Evolutionary conservation across 805 yeast species (phyloP).

Genomic region (Pichia manshurica): DNA sequence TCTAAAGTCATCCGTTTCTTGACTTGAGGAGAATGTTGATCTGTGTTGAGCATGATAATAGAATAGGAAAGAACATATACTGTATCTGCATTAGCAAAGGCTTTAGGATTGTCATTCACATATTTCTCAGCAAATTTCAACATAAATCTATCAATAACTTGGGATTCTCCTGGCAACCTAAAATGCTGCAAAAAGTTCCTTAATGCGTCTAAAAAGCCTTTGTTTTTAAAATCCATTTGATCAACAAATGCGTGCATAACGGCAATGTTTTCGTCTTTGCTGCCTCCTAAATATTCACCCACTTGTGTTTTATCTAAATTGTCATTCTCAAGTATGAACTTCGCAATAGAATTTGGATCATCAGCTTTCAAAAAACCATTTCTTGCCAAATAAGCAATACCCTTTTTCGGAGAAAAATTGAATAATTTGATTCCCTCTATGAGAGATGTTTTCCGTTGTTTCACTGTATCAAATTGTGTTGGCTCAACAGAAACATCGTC

Average conservation of each 20-base stretch:
- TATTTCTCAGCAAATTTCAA: constrained; percentile 93
- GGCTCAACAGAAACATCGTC: constrained; percentile 57
- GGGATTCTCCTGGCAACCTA: constrained; percentile 97
- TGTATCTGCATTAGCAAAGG: constrained; percentile 87
- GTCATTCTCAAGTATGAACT: constrained; percentile 58
- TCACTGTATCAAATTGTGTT: constrained; percentile 76
- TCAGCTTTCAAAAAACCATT: constrained; percentile 58
- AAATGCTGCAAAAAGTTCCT: constrained; percentile 80
- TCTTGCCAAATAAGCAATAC: constrained; percentile 55
- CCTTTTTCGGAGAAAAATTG: constrained; percentile 80
- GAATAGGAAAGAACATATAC: constrained; percentile 92
- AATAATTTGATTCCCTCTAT: constrained; percentile 74
- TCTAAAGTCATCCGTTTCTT: constrained; percentile 83
- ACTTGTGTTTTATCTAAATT: constrained; percentile 76
- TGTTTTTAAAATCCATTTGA: constrained; percentile 64
- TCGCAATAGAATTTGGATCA: constrained; percentile 65
- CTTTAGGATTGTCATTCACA: constrained; percentile 79
- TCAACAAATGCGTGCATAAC: constrained; percentile 94
- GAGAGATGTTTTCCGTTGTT: constrained; percentile 75
- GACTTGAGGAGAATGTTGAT: constrained; percentile 83
- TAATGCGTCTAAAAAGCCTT: constrained; percentile 78
- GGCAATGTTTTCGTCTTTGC: constrained; percentile 66
- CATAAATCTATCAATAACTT: constrained; percentile 95
- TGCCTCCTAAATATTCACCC: constrained; percentile 93
- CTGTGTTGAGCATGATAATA: constrained; percentile 89